Conservation (phyloP, 2,329 filamentous ascomycete genomes). For the Geosmithia morbida region DNA sequence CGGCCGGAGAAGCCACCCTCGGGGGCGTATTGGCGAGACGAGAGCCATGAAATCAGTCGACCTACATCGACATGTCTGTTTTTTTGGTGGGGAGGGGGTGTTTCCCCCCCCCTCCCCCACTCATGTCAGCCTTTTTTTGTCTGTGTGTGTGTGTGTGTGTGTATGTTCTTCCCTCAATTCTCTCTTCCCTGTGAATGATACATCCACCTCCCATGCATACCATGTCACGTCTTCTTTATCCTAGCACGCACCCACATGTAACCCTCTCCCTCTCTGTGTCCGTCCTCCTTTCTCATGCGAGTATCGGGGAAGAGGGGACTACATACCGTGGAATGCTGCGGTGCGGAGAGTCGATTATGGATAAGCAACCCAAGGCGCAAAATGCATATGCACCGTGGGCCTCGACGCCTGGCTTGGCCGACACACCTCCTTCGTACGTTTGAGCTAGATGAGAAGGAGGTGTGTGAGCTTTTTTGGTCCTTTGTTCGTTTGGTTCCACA, state of each 20-base stretch:
- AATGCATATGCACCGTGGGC: slow-evolving; percentile 96
- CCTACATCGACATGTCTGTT: slow-evolving; percentile 55
- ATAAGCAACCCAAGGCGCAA: slow-evolving; percentile 78
- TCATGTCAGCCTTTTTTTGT: too few relatives aligned
- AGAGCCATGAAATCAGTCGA: slow-evolving; percentile 73
- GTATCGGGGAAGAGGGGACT: too few relatives aligned
- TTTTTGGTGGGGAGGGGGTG: slow-evolving; percentile 9
- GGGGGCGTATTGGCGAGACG: slow-evolving; percentile 74
- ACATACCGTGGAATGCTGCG: slow-evolving; percentile 57
- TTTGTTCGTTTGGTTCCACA: too few relatives aligned
- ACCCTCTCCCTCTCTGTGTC: too few relatives aligned
- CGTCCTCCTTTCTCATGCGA: too few relatives aligned
- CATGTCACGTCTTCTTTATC: too few relatives aligned
- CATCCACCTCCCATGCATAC: too few relatives aligned
- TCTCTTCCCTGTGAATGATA: too few relatives aligned
- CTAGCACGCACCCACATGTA: neutral
- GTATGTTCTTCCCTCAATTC: too few relatives aligned
- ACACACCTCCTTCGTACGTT: slow-evolving; percentile 90
- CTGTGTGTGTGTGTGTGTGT: too few relatives aligned
- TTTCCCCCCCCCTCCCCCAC: neutral
- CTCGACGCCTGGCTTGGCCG: slow-evolving; percentile 70
- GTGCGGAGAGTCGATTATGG: slow-evolving; percentile 69
- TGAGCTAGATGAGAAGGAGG: slow-evolving; percentile 42
- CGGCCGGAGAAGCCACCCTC: slow-evolving; percentile 89
- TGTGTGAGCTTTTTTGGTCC: too few relatives aligned